Evolutionary conservation across 805 yeast species (phyloP), one percentile per base, ranked within the genome.

Genomic region (Candida odintsovae): DNA sequence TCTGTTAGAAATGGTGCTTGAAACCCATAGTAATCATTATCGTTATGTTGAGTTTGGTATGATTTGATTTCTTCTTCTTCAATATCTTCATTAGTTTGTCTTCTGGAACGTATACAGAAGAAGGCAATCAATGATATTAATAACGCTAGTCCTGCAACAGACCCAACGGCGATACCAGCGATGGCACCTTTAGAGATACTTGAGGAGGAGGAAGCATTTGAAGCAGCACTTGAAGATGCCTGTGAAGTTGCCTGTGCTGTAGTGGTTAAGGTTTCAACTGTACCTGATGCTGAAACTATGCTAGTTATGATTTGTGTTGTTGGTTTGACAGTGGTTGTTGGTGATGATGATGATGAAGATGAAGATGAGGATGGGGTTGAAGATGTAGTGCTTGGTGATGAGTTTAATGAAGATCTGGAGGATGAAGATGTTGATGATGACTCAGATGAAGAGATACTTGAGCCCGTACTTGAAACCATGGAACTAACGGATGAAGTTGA

Each of bases 181-280:
- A 78, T 65, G 7, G 68, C 70, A 23, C 83, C 84, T 36, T 77
- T 67, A n/a, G 77, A 83, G 23, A 79, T 74, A 40, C 84, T 84
- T 10, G 81, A 83, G 45, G 78, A 77, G 19, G 82, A 84, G 29
- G 57, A 64, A 40, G 50, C 53, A 41, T 51, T 31, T 3, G 44
- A 46, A 18, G 52, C 42, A 3, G 23, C 31, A 11, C 21, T 44
- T 15, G 56, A 33, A 10, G 57, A 36, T 10, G 10, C 64, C 44
- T 18, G 60, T 21, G 13, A 54, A 5, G 58, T 40, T 13, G 58
- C 18, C 15, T 40, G 21, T 41, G 38, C 35, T 19, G 50, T 41
- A 16, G 39, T 19, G 18, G 56, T 23, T 13, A 28, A 4, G 15
- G 50, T 15, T 9, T 54, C 21, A 9, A 45, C 33, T 4, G 52